These are phyloP conservation scores for Leccinum uliginosum DNA, from an alignment of 768 basidiomycete genomes.

Conservation along the genomic window DNA sequence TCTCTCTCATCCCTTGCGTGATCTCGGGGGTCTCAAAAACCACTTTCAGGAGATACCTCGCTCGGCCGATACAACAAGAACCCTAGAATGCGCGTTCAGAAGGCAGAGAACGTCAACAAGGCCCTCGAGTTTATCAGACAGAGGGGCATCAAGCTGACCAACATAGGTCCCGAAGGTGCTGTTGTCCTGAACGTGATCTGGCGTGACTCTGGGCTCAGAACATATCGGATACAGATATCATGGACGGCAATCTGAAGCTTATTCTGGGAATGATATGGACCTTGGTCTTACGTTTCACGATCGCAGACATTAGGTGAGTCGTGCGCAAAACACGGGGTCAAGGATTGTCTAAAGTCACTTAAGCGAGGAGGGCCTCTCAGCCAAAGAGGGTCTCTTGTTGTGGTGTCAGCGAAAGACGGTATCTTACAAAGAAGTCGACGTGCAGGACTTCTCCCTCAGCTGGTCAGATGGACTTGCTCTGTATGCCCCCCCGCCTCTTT, in stretches of 20 bases:
- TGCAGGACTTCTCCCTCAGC: slow-evolving; percentile 88
- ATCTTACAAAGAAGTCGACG: slow-evolving; percentile 86
- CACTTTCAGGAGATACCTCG: slow-evolving; percentile 69
- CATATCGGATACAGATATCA: slow-evolving; percentile 65
- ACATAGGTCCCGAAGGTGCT: slow-evolving; percentile 93
- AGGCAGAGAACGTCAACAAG: slow-evolving; percentile 97
- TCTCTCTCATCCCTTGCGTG: not conserved
- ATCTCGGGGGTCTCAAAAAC: slow-evolving; percentile 8
- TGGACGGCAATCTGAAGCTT: slow-evolving; percentile 97
- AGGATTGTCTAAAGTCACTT: slow-evolving; percentile 9
- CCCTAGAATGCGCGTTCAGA: slow-evolving; percentile 91
- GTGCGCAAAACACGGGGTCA: not conserved
- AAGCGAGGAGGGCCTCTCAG: slow-evolving; percentile 97
- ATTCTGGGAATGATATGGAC: slow-evolving; percentile 99
- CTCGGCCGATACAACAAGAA: slow-evolving; percentile 91
- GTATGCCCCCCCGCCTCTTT: slow-evolving; percentile 42
- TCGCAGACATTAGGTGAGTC: slow-evolving; percentile 92
- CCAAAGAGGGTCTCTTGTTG: slow-evolving; percentile 92
- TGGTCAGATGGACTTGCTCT: slow-evolving; percentile 96
- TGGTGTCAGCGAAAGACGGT: slow-evolving; percentile 98
- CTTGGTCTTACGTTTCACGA: slow-evolving; percentile 93
- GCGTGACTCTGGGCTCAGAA: slow-evolving; percentile 1
- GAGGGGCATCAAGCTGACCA: slow-evolving; percentile 91
- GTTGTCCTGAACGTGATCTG: not conserved
- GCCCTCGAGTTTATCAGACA: slow-evolving; percentile 94